phyloP scores from a whole-genome alignment of 805 yeast species.

The Tetrapisispora taiwanensis region DNA sequence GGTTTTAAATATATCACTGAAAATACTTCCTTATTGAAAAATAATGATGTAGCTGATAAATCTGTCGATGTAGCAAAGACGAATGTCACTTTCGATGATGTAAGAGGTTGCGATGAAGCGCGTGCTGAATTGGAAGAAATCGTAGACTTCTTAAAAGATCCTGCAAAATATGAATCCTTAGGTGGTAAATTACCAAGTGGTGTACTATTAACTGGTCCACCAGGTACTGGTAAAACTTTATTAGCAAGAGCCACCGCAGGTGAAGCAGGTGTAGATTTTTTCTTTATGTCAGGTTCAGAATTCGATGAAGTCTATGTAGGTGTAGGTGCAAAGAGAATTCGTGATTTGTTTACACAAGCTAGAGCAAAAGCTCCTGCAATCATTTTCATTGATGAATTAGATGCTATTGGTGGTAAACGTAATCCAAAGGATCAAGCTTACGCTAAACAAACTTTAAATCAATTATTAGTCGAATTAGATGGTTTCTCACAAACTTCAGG shows the following conservation, averaged over 20 bases:
- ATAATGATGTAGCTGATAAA: conserved; percentile 62
- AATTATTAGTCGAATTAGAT: conserved; percentile 88
- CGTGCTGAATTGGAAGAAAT: conserved; percentile 94
- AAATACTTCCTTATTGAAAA: conserved; percentile 55
- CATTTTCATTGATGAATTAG: conserved; percentile 93
- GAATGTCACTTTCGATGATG: conserved; percentile 83
- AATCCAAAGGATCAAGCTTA: conserved; percentile 97
- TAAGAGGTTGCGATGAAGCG: conserved; percentile 97
- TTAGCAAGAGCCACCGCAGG: conserved; percentile 98
- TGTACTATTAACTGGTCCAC: conserved; percentile 93
- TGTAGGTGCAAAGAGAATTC: conserved; percentile 95
- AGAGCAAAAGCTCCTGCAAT: conserved; percentile 94
- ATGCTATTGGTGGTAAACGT: conserved; percentile 97
- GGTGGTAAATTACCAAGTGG: conserved; percentile 98
- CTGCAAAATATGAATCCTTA: conserved; percentile 87
- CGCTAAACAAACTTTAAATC: conserved; percentile 94
- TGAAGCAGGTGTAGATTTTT: conserved; percentile 97
- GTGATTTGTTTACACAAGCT: conserved; percentile 89
- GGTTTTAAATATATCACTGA: conserved; percentile 75
- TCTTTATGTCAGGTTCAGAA: conserved; percentile 97
- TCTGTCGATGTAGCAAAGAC: conserved; percentile 76
- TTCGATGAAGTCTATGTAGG: conserved; percentile 98
- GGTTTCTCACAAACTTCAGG: conserved; percentile 91
- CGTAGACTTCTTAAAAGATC: conserved; percentile 95
- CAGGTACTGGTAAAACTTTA: conserved; percentile 97